A percentile compares a stretch with the other conserved stretches of the same genome.
Conservation (phyloP, 2,329 filamentous ascomycete genomes). For the Sporothrix brasiliensis region DNA sequence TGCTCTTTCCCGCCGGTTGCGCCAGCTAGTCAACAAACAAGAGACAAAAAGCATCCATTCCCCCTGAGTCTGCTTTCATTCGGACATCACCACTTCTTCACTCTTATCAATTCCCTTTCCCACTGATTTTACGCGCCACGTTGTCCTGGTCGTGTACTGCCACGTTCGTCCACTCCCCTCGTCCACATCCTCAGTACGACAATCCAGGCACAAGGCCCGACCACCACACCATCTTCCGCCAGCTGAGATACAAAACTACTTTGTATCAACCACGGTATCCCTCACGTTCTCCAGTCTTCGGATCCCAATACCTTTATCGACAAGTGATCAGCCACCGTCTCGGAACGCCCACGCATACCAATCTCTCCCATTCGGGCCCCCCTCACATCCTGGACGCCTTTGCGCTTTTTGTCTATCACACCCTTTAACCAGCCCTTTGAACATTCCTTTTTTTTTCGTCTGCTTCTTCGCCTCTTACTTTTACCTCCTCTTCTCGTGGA, state of each 20-base stretch:
- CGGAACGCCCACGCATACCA: constrained; percentile 19
- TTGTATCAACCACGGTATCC: neutral
- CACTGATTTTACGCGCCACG: neutral
- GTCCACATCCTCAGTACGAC: constrained; percentile 2
- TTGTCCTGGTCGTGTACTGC: neutral
- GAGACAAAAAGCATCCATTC: neutral
- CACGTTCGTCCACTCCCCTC: constrained; percentile 15
- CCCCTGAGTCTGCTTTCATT: neutral
- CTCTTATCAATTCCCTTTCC: neutral
- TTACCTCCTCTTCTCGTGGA: neutral
- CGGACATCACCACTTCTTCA: neutral
- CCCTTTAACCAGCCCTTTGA: neutral
- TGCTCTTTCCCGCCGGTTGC: constrained; percentile 17
- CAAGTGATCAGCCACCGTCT: constrained; percentile 20
- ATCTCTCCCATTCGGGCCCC: neutral
- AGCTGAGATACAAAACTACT: neutral
- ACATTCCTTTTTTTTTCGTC: neutral
- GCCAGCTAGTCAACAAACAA: constrained; percentile 14
- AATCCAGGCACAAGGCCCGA: constrained; percentile 28
- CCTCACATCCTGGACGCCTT: constrained; percentile 1
- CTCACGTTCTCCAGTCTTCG: constrained; percentile 8
- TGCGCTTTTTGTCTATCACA: constrained; percentile 1
- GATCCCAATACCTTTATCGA: constrained; percentile 1
- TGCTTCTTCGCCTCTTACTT: neutral
- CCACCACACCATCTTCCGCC: constrained; percentile 14